Evolutionary conservation across 208 protist genomes (phyloP).

Genomic region (Endotrypanum monterogeii): DNA sequence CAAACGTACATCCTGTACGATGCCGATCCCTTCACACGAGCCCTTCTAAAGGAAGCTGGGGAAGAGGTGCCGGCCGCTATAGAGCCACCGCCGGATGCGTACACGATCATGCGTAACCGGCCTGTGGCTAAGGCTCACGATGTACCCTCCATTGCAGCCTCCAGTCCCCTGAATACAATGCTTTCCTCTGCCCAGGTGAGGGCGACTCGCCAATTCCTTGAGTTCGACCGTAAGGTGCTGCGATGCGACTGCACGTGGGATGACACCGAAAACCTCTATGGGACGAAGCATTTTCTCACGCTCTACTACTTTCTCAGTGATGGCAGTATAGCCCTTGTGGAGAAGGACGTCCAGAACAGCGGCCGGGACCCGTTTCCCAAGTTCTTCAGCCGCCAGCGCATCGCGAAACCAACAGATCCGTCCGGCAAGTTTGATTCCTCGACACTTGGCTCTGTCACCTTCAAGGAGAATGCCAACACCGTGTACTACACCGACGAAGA

Average conservation of each 20-base stretch:
- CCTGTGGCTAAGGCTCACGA: constrained; percentile 67
- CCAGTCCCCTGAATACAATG: constrained; percentile 65
- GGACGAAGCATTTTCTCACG: constrained; percentile 91
- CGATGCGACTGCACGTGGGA: constrained; percentile 97
- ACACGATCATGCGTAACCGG: constrained; percentile 48
- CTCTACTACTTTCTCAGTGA: constrained; percentile 98
- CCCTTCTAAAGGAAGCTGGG: constrained; percentile 77
- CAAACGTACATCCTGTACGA: constrained; percentile 94
- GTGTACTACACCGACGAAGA: constrained; percentile 95
- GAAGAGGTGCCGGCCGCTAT: constrained; percentile 54
- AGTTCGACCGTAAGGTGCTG: constrained; percentile 96
- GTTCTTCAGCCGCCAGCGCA: constrained; percentile 94
- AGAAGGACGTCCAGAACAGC: constrained; percentile 95
- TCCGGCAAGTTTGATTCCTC: constrained; percentile 65
- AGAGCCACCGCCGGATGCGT: constrained; percentile 71
- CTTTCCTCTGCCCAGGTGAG: constrained; percentile 87
- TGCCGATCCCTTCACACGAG: constrained; percentile 93
- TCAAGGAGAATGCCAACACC: constrained; percentile 87
- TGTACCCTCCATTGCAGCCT: constrained; percentile 78
- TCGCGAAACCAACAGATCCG: constrained; percentile 69
- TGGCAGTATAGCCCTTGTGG: constrained; percentile 95
- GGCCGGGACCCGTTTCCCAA: constrained; percentile 96
- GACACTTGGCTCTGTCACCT: constrained; percentile 94
- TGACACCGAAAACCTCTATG: constrained; percentile 86
- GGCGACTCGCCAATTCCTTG: constrained; percentile 91